Conservation (phyloP, 345 rosid species). For the Euphorbia lathyris region DNA sequence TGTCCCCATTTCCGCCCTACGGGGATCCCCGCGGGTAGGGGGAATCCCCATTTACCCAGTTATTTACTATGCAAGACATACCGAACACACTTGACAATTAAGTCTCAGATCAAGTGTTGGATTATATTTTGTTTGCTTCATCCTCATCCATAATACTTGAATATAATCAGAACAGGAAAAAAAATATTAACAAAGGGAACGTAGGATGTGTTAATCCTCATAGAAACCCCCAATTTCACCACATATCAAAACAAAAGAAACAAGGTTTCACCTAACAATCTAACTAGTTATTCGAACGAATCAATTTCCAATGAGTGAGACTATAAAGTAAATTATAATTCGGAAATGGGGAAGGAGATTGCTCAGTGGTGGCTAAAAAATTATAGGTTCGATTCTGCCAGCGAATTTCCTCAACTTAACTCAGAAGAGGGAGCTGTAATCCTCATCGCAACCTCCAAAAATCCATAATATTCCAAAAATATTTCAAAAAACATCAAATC, state of each 20-base stretch:
- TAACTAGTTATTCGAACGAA: no score
- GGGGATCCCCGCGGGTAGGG: no score
- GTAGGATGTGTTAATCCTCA: no score
- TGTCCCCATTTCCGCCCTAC: no score
- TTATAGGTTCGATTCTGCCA: conserved; percentile 71
- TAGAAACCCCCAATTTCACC: no score
- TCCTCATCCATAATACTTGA: conserved; percentile 48
- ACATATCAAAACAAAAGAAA: no score
- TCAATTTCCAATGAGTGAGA: no score
- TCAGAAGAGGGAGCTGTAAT: conserved; percentile 73
- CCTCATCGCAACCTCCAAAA: conserved; percentile 43
- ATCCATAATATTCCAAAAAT: not conserved
- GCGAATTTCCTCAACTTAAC: conserved; percentile 43
- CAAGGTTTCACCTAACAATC: no score
- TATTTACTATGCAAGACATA: no score
- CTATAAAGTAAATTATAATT: not conserved
- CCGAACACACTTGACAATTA: conserved; percentile 37
- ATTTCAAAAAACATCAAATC: not conserved
- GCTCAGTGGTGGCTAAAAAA: conserved; percentile 54
- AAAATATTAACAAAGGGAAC: no score
- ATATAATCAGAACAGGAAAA: no score
- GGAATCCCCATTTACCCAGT: no score
- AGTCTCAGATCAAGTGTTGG: conserved; percentile 71
- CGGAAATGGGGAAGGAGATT: conserved; percentile 18
- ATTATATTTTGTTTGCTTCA: conserved; percentile 42